Evolutionary conservation across 1,139 yeast genomes (phyloP).

Genomic region (Saccharomyces hybrid): DNA sequence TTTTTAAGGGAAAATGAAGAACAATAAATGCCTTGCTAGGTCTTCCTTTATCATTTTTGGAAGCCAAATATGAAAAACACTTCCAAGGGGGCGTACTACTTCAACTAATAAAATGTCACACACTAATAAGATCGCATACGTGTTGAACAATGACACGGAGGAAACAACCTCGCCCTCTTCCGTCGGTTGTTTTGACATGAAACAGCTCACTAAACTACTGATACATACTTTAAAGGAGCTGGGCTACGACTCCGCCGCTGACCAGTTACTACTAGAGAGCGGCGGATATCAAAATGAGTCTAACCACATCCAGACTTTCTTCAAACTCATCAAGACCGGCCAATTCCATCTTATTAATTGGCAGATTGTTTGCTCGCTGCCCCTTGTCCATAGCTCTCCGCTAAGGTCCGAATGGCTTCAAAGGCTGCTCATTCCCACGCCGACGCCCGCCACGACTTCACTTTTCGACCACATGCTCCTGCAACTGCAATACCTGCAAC

Average conservation of each 20-base stretch:
- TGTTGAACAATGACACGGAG: neutral
- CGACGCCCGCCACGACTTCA: too few species aligned
- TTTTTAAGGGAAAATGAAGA: neutral
- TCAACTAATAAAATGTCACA: neutral
- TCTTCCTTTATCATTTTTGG: neutral
- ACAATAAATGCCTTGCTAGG: neutral
- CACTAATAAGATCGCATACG: neutral
- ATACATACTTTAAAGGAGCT: slow-evolving; percentile 44
- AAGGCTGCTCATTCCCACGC: neutral
- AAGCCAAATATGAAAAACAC: neutral
- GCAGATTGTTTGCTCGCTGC: neutral
- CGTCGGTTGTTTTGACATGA: slow-evolving; percentile 21
- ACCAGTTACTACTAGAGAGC: slow-evolving; percentile 35
- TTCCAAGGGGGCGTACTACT: neutral
- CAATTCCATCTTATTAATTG: slow-evolving; percentile 1
- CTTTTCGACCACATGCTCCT: neutral
- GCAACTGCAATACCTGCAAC: neutral
- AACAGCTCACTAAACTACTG: slow-evolving; percentile 42
- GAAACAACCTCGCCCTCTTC: neutral
- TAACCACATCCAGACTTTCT: slow-evolving; percentile 36
- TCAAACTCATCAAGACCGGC: slow-evolving; percentile 14
- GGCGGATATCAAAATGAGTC: slow-evolving; percentile 37
- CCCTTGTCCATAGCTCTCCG: neutral
- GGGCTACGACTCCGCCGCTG: slow-evolving; percentile 39
- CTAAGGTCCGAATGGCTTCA: neutral